These are phyloP conservation scores for Melocanna baccifera DNA, from an alignment of 176 grass and related monocot species.

Conservation along the genomic window DNA sequence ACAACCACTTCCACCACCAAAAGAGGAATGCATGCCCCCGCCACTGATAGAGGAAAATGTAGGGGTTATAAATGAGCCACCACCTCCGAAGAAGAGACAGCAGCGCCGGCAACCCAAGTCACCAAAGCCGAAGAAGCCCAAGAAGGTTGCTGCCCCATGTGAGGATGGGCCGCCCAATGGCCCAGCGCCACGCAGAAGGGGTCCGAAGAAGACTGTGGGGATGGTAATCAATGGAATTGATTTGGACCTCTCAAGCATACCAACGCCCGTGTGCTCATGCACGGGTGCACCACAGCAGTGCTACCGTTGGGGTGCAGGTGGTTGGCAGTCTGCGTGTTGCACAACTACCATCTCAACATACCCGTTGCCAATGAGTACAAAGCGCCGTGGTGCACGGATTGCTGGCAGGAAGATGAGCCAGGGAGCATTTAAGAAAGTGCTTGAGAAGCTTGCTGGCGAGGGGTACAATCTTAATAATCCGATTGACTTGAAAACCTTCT, in stretches of 20 bases:
- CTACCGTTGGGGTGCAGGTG: conserved; percentile 55
- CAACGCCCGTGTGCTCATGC: conserved; percentile 53
- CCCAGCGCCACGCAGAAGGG: conserved; percentile 29
- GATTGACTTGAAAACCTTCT: conserved; percentile 55
- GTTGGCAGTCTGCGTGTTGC: conserved; percentile 59
- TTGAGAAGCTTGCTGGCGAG: conserved; percentile 55
- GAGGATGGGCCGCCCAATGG: conserved; percentile 16
- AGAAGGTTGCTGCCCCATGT: conserved; percentile 25
- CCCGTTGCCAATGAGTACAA: conserved; percentile 51
- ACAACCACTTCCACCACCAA: background rate
- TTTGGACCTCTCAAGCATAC: conserved; percentile 51
- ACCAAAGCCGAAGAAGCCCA: conserved; percentile 47
- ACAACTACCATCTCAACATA: conserved; percentile 52
- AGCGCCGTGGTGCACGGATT: conserved; percentile 50
- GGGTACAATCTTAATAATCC: conserved; percentile 53
- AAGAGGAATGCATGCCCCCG: conserved; percentile 26
- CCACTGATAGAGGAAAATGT: conserved; percentile 13
- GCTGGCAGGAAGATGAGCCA: conserved; percentile 58
- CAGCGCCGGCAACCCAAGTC: conserved; percentile 28
- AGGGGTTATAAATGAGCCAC: conserved; percentile 16
- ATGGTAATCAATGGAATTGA: conserved; percentile 57
- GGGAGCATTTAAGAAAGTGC: conserved; percentile 59
- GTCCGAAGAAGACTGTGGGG: conserved; percentile 29
- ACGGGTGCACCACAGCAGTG: conserved; percentile 52
- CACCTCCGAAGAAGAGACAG: conserved; percentile 39